Evolutionary conservation across 495 filamentous ascomycete genomes (phyloP), one percentile per base, ranked within the genome.

Genomic region (Penicillium goetzii): DNA sequence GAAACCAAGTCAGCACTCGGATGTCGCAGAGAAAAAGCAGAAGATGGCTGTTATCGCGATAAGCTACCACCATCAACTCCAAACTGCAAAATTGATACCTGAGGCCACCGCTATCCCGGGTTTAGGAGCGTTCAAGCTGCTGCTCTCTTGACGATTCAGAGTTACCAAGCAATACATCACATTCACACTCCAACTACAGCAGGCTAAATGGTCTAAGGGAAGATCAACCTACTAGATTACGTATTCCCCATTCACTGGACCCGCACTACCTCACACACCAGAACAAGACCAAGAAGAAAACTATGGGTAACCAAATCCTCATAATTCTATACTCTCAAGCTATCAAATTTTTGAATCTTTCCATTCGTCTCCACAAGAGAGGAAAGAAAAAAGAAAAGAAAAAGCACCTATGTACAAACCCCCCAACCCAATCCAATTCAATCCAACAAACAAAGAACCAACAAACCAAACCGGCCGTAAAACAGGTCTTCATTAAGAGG

Each of bases 401-500:
- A 5, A 36, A 21, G n/a, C 28, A 55, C 32, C 32, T 36, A 36
- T 55, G 25, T 55, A 55, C 52, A 55, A 38, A 55, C 8, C 41
- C 47, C 33, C 52, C 63, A 54, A 61, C 55, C 55, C 40, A 54
- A 49, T 14, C 53, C 49, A 23, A n/a, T n/a, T n/a, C 21, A 51
- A 12, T 6, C 51, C 17, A 30, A 11, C 28, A 33, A 4, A 32
- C n/a, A 59, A 69, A 19, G 40, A 55, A 40, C 36, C 38, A 34
- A 56, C 10, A 28, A 38, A 41, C 54, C 32, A 56, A 17, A 5
- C 36, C 52, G 60, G 62, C 62, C 66, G 59, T 65, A 40, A 60
- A 26, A 62, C 14, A 64, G 41, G 58, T 53, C 56, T 65, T 62
- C 62, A 68, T 64, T 68, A 63, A 66, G 58, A 56, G 51, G 56